Percentiles rank a stretch among this genome's conserved stretches.
Conservation (phyloP, 2,329 filamentous ascomycete species). For the Clarireedia sp. region DNA sequence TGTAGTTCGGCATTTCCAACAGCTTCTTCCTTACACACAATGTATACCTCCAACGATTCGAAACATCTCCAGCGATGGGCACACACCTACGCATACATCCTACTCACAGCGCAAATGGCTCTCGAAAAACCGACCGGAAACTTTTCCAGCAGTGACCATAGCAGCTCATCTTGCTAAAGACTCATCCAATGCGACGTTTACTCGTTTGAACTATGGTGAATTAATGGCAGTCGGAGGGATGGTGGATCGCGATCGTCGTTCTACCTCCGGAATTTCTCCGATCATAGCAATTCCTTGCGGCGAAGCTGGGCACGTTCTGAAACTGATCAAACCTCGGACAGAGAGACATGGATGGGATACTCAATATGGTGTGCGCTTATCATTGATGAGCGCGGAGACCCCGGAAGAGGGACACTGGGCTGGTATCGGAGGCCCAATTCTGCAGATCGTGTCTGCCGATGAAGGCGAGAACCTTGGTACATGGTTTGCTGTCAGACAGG, state of each 20-base stretch:
- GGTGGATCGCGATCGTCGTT: slow-evolving; percentile 15
- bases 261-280: slow-evolving; percentile 10
- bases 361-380: slow-evolving; percentile 16
- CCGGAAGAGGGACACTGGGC: slow-evolving; percentile 26
- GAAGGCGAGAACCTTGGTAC: slow-evolving; percentile 29
- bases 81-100: slow-evolving; percentile 7
- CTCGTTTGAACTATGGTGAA: slow-evolving; percentile 10
- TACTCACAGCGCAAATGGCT: slow-evolving; percentile 21
- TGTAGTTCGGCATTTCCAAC: slow-evolving; percentile 20
- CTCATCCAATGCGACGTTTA: slow-evolving; percentile 4
- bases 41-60: slow-evolving; percentile 20
- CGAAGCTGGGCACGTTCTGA: slow-evolving; percentile 26
- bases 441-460: slow-evolving; percentile 39
- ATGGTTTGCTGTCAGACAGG: slow-evolving; percentile 40
- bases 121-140: slow-evolving; percentile 21
- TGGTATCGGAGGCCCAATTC: slow-evolving; percentile 35
- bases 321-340: slow-evolving; percentile 21
- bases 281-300: slow-evolving; percentile 26
- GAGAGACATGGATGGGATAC: slow-evolving; percentile 25
- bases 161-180: slow-evolving; percentile 6
- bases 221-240: slow-evolving; percentile 21
- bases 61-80: slow-evolving; percentile 6
- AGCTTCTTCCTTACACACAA: slow-evolving; percentile 23
- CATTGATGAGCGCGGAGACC: slow-evolving; percentile 15
- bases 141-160: slow-evolving; percentile 15